These are phyloP conservation scores for Rhododendron ferrugineum DNA, from an alignment of 148 eudicot species.

Conservation along the genomic window DNA sequence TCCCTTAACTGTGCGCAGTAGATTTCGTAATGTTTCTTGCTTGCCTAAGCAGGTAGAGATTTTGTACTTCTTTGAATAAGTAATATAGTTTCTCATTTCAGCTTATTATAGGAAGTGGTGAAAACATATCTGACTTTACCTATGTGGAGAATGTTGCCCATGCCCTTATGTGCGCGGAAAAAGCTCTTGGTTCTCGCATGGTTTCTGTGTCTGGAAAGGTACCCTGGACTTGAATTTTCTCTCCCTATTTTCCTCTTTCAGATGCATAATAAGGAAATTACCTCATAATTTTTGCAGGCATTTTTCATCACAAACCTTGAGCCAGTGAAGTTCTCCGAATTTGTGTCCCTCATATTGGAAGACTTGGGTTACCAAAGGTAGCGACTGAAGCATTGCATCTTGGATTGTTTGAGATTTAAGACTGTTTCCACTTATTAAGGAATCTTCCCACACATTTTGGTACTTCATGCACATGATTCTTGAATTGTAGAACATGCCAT, in stretches of 20 bases:
- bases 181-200: constrained; percentile 49
- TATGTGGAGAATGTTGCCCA: constrained; percentile 96
- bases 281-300: constrained; percentile 40
- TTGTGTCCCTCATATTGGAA: constrained; percentile 49
- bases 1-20: background rate
- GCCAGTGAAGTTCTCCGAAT: constrained; percentile 73
- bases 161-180: constrained; percentile 86
- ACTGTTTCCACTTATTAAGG: background rate
- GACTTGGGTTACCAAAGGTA: constrained; percentile 84
- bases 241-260: background rate
- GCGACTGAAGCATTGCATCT: background rate
- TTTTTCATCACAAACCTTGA: constrained; percentile 80
- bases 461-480: background rate
- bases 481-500: background rate
- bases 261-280: constrained; percentile 9
- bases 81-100: constrained; percentile 59
- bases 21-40: background rate
- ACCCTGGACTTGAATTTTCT: constrained; percentile 7
- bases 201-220: constrained; percentile 83
- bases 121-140: constrained; percentile 68
- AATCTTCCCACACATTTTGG: constrained; percentile 1
- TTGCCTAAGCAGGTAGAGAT: background rate
- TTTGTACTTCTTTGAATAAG: constrained; percentile 26
- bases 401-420: background rate
- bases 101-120: constrained; percentile 83